A percentile compares a stretch with the other conserved stretches of the same genome.
These are phyloP conservation scores for Cutaneotrichosporon spelunceum DNA, from an alignment of 1,284 basidiomycete genomes.

Conservation along the genomic window DNA sequence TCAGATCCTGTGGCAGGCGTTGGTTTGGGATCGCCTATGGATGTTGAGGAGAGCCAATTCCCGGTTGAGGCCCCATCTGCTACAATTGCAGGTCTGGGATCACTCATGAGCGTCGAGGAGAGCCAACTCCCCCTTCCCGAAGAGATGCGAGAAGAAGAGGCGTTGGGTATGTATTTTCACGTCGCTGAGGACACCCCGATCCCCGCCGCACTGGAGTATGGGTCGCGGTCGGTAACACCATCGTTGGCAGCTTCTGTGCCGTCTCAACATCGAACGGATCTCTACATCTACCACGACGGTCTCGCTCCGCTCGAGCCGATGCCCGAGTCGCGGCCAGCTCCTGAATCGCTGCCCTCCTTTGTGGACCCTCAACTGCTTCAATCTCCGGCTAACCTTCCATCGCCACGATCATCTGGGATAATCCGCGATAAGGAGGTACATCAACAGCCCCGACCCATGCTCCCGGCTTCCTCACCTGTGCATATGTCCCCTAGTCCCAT, in stretches of 20 bases:
- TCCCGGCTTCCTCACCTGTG: background rate
- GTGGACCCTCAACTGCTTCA: background rate
- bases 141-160: background rate
- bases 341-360: background rate
- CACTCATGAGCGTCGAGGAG: background rate
- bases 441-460: background rate
- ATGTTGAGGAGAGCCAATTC: background rate
- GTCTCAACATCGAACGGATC: background rate
- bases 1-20: too few relatives aligned
- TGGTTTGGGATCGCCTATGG: background rate
- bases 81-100: background rate
- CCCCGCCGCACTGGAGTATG: background rate
- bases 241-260: background rate
- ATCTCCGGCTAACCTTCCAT: background rate
- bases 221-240: background rate
- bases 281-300: background rate
- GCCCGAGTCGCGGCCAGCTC: background rate
- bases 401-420: background rate
- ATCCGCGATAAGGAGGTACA: too few relatives aligned
- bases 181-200: background rate
- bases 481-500: background rate
- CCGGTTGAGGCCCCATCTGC: background rate
- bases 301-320: background rate
- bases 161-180: slow-evolving; percentile 4
- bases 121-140: background rate